phyloP scores from a whole-genome alignment of 257 asterid genomes.

The Mitragyna speciosa region DNA sequence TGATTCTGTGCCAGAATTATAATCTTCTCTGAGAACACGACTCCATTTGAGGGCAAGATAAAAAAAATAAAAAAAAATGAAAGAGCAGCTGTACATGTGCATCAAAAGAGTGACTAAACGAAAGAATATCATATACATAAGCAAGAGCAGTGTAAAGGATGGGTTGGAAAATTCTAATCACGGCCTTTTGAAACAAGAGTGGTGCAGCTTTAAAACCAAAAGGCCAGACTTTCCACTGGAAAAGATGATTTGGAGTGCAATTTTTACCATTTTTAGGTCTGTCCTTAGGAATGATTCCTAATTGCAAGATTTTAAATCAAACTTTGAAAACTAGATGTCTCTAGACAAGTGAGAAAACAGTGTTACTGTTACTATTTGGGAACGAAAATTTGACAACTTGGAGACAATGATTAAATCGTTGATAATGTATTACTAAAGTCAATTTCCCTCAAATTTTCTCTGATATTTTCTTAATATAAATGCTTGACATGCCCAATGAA shows the following conservation, averaged over 20 bases:
- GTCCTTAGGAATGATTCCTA: not conserved
- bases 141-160: not conserved
- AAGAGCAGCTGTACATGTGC: not conserved
- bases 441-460: not conserved
- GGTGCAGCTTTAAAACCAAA: not conserved
- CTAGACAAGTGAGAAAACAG: not conserved
- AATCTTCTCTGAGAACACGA: not conserved
- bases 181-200: not conserved
- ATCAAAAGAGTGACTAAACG: not conserved
- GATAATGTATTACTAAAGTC: not conserved
- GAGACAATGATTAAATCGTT: not conserved
- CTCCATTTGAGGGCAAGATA: not conserved
- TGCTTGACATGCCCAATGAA: not conserved
- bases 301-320: slow-evolving; percentile 6
- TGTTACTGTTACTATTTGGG: not conserved
- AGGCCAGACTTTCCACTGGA: not conserved
- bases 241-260: not conserved
- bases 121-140: not conserved
- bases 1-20: no score
- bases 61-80: not conserved
- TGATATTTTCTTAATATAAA: not conserved
- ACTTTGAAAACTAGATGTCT: not conserved
- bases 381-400: not conserved
- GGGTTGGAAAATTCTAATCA: not conserved
- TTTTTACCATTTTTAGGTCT: not conserved